A percentile compares a stretch with the other conserved stretches of the same genome.
These are phyloP conservation scores for Boletus mariae DNA, from an alignment of 1,284 basidiomycete species.

Conservation along the genomic window DNA sequence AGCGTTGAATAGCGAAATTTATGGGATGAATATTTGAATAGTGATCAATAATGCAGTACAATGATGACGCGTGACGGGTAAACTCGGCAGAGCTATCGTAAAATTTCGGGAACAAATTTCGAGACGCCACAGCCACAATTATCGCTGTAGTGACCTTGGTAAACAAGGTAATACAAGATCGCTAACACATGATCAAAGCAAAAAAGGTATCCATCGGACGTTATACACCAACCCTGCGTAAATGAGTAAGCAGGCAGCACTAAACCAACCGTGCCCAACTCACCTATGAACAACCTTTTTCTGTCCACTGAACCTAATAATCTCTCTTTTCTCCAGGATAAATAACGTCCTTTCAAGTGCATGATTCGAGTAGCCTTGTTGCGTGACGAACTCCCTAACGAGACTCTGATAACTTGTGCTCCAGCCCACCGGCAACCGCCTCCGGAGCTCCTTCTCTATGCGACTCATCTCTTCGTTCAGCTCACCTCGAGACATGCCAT, in stretches of 20 bases:
- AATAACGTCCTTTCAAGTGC: constrained; percentile 91
- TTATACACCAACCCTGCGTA: constrained; percentile 31
- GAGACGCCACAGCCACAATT: too few relatives aligned
- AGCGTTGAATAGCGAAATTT: too few relatives aligned
- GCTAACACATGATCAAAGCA: not conserved
- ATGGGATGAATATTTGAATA: too few relatives aligned
- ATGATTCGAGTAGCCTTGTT: constrained; percentile 88
- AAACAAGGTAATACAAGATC: not conserved
- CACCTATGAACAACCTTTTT: constrained; percentile 55
- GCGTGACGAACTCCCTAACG: constrained; percentile 92
- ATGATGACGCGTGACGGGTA: too few relatives aligned
- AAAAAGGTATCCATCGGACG: not conserved
- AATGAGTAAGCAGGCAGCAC: constrained; percentile 5
- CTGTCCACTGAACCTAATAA: constrained; percentile 70
- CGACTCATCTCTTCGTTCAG: constrained; percentile 91
- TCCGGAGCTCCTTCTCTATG: constrained; percentile 89
- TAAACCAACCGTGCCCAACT: constrained; percentile 4
- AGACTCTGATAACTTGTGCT: constrained; percentile 93
- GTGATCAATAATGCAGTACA: too few relatives aligned
- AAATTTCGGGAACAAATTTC: too few relatives aligned
- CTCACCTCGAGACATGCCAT: constrained; percentile 90
- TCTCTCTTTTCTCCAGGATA: constrained; percentile 93
- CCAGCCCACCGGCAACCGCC: constrained; percentile 94
- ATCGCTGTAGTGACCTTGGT: too few relatives aligned
- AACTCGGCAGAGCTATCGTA: too few relatives aligned